Conservation (phyloP, 2,329 filamentous ascomycete genomes). For the Colletotrichum lentis region DNA sequence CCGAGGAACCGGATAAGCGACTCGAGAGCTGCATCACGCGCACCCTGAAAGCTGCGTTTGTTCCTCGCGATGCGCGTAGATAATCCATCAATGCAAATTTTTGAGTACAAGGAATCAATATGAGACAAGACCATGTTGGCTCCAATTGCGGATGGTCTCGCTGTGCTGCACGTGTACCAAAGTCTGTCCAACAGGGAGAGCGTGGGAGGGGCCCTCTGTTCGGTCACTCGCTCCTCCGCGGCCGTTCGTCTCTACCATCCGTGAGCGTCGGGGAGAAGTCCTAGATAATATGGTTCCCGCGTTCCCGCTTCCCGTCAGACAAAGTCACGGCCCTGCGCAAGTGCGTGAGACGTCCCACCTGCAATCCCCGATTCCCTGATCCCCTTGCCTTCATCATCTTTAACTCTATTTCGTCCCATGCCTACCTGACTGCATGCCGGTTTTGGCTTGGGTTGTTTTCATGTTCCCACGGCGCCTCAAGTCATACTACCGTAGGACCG, state of each 20-base stretch:
- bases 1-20: conserved; percentile 5
- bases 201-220: neutral
- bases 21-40: conserved; percentile 12
- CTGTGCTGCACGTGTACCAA: neutral
- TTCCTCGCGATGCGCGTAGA: conserved; percentile 18
- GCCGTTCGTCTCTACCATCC: neutral
- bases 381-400: neutral
- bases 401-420: conserved; percentile 18
- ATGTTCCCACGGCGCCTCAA: neutral
- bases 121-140: neutral
- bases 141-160: conserved; percentile 3
- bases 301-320: neutral
- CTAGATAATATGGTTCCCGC: no score
- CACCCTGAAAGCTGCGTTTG: conserved; percentile 10
- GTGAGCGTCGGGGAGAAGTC: neutral
- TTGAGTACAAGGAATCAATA: neutral
- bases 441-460: neutral
- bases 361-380: neutral
- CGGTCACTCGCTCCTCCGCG: neutral
- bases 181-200: neutral
- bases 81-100: conserved; percentile 31
- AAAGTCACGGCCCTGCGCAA: neutral
- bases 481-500: neutral
- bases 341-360: neutral
- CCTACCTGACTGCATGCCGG: neutral